Evolutionary conservation across 345 rosid genomes (phyloP), one percentile per base, ranked within the genome.

Genomic region (Salix arbutifolia): DNA sequence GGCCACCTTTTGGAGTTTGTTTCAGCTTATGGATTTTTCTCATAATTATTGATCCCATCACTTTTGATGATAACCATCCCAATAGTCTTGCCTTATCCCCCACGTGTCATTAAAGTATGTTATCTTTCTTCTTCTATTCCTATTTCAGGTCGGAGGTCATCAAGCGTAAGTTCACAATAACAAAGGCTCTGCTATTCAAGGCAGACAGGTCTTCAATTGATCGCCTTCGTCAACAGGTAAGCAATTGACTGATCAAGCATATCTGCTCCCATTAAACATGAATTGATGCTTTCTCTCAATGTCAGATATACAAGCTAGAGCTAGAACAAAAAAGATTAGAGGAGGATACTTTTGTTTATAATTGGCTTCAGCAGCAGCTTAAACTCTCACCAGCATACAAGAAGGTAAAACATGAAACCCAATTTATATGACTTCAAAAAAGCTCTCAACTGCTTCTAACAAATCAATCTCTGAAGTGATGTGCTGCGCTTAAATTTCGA

Each of bases 321-420:
- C 76, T 82, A 77, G 96, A 94, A 79, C 97, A 92, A 78, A 92
- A 90, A 87, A 89, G 94, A 82, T 83, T 94, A 79, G 92, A 92
- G 79, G 92, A 91, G 83, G 98, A 94, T 84, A 86, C 96, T 31
- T 87, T 83, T 88, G 96, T 94, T 48, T 94, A 92, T 81, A 92
- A 94, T 71, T 94, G 97, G 96, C 96, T 94, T 65, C 98, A 94
- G 53, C 91, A 89, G 72, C 98, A 91, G 80, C 94, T 94, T 71
- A 91, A 90, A 79, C 88, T 87, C 76, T 94, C 97, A 53, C 97
- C 98, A 11, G 97, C 93, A n/a, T 94, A 92, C 86, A 89, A 90
- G 76, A 92, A 90, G 93, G 98, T 94, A 83, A 50, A 21, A 26
- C n/a, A 76, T 74, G 50, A 28, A 67, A 14, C 23, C 37, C 25